These are phyloP conservation scores for Podospora conica DNA, from an alignment of 495 filamentous ascomycete species.

Conservation along the genomic window DNA sequence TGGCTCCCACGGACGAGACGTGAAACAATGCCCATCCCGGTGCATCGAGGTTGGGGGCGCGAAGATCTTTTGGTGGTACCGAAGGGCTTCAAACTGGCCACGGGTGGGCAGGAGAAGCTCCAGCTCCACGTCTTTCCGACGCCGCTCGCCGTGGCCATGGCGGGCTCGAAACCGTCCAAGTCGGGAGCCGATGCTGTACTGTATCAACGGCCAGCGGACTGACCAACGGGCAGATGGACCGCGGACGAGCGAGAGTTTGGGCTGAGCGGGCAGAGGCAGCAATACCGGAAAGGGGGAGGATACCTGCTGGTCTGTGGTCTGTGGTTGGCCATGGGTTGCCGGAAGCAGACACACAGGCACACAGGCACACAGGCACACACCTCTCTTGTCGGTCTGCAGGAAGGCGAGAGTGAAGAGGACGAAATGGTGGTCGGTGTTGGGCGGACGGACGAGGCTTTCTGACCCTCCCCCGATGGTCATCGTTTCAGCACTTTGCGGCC, in stretches of 20 bases:
- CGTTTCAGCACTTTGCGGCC: slow-evolving; percentile 8
- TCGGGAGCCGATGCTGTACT: neutral
- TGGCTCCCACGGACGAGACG: slow-evolving; percentile 17
- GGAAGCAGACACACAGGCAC: neutral
- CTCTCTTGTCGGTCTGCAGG: neutral
- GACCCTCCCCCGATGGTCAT: neutral
- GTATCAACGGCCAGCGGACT: slow-evolving; percentile 6
- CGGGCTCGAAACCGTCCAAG: neutral
- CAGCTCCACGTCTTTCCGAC: slow-evolving; percentile 4
- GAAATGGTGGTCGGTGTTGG: neutral
- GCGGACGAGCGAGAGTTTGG: neutral
- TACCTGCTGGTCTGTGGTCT: neutral
- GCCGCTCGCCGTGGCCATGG: neutral
- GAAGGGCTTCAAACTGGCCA: slow-evolving; percentile 3
- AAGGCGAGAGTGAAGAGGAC: neutral
- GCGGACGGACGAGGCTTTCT: slow-evolving; percentile 6
- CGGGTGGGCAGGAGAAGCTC: slow-evolving; percentile 4
- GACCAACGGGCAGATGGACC: neutral
- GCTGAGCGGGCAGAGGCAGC: neutral
- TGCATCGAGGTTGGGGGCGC: slow-evolving; percentile 2
- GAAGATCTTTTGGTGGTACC: slow-evolving; percentile 4
- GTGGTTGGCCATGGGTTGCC: neutral
- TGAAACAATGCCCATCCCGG: slow-evolving; percentile 13
- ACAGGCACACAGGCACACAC: slow-evolving; percentile 1
- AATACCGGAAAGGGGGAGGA: neutral